These are phyloP conservation scores for Phoma sp. DNA, from an alignment of 2,329 filamentous ascomycete genomes.

Conservation along the genomic window DNA sequence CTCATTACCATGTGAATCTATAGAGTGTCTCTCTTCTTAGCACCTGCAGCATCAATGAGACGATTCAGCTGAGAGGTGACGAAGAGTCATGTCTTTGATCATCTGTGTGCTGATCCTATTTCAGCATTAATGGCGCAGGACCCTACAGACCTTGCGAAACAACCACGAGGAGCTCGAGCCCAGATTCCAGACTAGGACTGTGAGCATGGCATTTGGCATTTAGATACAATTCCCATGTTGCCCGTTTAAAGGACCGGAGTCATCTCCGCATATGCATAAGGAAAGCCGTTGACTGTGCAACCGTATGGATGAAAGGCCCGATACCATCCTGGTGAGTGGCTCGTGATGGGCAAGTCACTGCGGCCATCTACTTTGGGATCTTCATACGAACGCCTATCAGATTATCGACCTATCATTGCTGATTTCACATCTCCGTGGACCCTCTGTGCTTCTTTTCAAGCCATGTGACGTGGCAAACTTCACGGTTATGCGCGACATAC, in stretches of 20 bases:
- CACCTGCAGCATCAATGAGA: neutral
- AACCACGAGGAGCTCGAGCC: constrained; percentile 16
- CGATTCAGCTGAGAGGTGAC: neutral
- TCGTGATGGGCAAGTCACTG: constrained; percentile 6
- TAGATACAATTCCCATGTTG: constrained; percentile 1
- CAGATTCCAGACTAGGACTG: neutral
- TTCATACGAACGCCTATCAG: neutral
- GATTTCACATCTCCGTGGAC: neutral
- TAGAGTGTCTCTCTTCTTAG: neutral
- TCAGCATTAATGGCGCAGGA: neutral
- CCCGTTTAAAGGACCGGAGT: neutral
- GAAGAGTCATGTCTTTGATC: neutral
- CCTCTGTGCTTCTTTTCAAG: neutral
- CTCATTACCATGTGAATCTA: neutral
- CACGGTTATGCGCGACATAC: constrained; percentile 11
- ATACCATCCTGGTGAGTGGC: constrained; percentile 7
- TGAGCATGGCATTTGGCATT: constrained; percentile 1
- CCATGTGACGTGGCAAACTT: constrained; percentile 9
- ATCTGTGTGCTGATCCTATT: neutral
- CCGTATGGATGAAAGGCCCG: constrained; percentile 5
- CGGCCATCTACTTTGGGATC: constrained; percentile 1
- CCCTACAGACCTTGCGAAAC: neutral
- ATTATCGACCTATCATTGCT: neutral
- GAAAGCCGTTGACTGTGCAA: constrained; percentile 13
- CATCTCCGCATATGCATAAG: constrained; percentile 3